Base-by-base conservation (phyloP, 2,329 filamentous ascomycete genomes). In the Aspergillus tanneri region DNA sequence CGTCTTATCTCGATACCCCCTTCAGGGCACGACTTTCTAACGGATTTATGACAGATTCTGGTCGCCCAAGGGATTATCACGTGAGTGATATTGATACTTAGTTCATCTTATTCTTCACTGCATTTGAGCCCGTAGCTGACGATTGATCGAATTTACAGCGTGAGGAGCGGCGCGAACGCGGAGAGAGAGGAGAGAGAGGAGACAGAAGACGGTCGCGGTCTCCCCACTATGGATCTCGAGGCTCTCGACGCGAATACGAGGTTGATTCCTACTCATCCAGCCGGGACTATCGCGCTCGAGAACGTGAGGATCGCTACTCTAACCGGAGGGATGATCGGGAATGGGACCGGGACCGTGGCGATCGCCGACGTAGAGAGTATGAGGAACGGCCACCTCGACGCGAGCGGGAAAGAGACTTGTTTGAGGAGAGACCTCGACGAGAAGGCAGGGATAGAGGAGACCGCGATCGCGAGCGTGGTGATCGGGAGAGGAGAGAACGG, bases 181-280 rank as follows among this genome's bases (percentile, higher is more conserved):
- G 63, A 28, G 68, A 66, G 28, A 59, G 70, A 47, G 62, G 64
- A 42, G 74, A 77, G 36, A 72, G 78, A 61, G 79, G 80, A 57
- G 82, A 83, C 46, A 80, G 86, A 63, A 81, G 90, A 72, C 87
- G 92, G 56, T 96, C 91, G 52, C 85, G 92, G 66, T 97, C 92
- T 14, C 91, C 91, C 49, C 85, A 87, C 61, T 84, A 88, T 65
- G 80, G 83, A 57, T 81, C 85, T 49, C 77, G 85, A 54, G 72
- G 77, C 48, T 75, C 78, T 58, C 84, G 88, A 60, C 87, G 87
- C 59, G 87, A 93, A 43, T 82, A 81, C 46, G 86, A 88, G 59
- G 80, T 83, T 69, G 90, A 96, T 71, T 85, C 88, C 47, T 97
- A 97, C 73, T 95, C 91, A 16, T 90, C 88, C 5, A 96, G 90